Conservation (phyloP, 805 yeast genomes). For the Wickerhamomyces tratensis region DNA sequence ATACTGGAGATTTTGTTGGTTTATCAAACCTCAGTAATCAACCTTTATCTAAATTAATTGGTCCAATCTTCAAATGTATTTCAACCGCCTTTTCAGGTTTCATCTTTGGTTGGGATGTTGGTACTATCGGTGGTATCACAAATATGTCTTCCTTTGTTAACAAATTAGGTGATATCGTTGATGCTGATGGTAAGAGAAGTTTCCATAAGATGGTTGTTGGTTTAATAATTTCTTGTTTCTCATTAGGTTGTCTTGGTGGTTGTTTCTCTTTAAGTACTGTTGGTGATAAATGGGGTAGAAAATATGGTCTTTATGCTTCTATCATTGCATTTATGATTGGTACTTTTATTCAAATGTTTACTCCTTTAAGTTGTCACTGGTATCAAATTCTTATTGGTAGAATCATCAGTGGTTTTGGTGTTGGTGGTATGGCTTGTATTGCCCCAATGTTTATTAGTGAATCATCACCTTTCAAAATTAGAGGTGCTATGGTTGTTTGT, state of each 20-base stretch:
- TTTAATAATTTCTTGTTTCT: conserved; percentile 45
- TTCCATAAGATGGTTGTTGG: conserved; percentile 41
- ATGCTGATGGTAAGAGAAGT: conserved; percentile 26
- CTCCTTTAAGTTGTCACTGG: conserved; percentile 34
- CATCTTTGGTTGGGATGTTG: conserved; percentile 72
- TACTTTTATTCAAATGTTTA: conserved; percentile 47
- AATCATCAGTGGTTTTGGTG: conserved; percentile 62
- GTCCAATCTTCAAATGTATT: conserved; percentile 11
- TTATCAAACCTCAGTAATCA: background rate
- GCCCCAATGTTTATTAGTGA: conserved; percentile 70
- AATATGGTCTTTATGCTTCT: conserved; percentile 41
- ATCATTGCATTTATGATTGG: conserved; percentile 53
- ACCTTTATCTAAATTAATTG: background rate
- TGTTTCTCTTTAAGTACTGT: conserved; percentile 46
- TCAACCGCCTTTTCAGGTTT: conserved; percentile 61
- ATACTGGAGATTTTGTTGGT: too few species aligned
- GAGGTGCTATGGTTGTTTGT: conserved; percentile 64
- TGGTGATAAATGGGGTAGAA: conserved; percentile 55
- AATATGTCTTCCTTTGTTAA: conserved; percentile 46
- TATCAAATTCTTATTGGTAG: conserved; percentile 58
- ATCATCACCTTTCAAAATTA: conserved; percentile 56
- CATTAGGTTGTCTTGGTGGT: conserved; percentile 65
- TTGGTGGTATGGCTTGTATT: conserved; percentile 69
- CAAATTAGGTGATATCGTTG: conserved; percentile 39
- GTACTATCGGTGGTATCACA: conserved; percentile 66